Percentiles rank a stretch among this genome's conserved stretches.
Evolutionary conservation across 2,329 filamentous ascomycete species (phyloP).

Genomic region (Phyllosticta citribraziliensis): DNA sequence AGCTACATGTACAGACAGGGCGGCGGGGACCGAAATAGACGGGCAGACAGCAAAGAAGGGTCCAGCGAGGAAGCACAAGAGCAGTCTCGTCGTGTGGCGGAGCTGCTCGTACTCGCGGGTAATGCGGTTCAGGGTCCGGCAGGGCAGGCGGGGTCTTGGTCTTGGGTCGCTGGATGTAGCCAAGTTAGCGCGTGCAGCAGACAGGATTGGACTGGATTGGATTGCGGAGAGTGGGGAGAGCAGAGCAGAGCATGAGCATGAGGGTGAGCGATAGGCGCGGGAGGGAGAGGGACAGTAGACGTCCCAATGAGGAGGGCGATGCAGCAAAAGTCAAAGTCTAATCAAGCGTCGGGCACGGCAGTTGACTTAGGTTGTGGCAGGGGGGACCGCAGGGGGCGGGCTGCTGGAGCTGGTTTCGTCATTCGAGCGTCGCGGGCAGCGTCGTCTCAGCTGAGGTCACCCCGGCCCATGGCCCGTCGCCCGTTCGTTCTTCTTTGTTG

Average conservation of each 20-base stretch:
- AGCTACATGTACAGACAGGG: no score
- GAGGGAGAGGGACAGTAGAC: neutral
- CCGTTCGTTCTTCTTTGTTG: neutral
- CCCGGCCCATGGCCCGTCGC: no score
- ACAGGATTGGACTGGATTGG: neutral
- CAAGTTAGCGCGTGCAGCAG: no score
- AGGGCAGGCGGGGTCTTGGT: neutral
- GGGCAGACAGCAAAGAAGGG: neutral
- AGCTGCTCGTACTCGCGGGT: neutral
- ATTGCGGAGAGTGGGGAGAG: neutral
- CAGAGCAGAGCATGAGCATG: no score
- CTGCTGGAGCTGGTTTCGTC: no score
- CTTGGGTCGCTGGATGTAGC: neutral
- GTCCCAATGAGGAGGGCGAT: no score
- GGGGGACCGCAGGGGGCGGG: no score
- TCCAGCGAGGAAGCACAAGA: neutral
- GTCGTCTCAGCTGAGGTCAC: no score
- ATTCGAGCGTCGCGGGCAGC: no score
- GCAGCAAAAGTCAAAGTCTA: neutral
- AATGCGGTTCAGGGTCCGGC: neutral
- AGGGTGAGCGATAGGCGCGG: neutral
- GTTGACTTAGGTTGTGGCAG: no score
- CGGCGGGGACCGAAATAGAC: neutral
- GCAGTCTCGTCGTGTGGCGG: neutral
- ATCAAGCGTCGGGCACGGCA: no score